Conservation (phyloP, 495 filamentous ascomycete genomes). For the Parachaetomium inaequale region DNA sequence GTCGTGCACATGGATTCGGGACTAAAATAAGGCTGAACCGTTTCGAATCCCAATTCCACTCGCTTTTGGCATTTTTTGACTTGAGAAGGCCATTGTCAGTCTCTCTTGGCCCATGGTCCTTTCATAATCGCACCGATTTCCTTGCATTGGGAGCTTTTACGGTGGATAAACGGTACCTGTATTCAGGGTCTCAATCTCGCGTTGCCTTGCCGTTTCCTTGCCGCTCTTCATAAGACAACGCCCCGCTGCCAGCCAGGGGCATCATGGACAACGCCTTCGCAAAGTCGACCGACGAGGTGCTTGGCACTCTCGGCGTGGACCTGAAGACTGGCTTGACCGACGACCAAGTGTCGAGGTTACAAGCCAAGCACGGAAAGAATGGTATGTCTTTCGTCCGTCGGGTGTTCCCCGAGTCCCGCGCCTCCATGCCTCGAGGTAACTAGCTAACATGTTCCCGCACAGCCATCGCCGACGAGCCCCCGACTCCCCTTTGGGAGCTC, state of each 20-base stretch:
- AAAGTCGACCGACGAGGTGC: slow-evolving; percentile 61
- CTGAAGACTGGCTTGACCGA: slow-evolving; percentile 65
- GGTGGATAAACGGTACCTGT: too few relatives aligned
- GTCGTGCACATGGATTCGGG: slow-evolving; percentile 27
- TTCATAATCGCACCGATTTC: slow-evolving; percentile 16
- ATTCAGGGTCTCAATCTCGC: slow-evolving; percentile 2
- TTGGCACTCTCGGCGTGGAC: slow-evolving; percentile 68
- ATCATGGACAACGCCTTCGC: slow-evolving; percentile 80
- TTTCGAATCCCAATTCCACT: slow-evolving; percentile 17
- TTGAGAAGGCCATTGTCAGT: neutral
- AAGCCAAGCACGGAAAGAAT: slow-evolving; percentile 76
- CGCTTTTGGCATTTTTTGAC: slow-evolving; percentile 17
- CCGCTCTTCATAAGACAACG: slow-evolving; percentile 9
- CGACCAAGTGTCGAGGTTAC: slow-evolving; percentile 59
- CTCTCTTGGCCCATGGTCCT: slow-evolving; percentile 21
- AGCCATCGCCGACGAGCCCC: slow-evolving; percentile 94
- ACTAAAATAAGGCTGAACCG: slow-evolving; percentile 23
- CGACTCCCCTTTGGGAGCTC: slow-evolving; percentile 95
- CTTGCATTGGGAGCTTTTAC: slow-evolving; percentile 18
- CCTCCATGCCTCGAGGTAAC: neutral
- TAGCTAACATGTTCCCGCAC: slow-evolving; percentile 18
- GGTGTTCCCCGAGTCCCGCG: neutral
- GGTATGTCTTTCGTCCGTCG: slow-evolving; percentile 51
- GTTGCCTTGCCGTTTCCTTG: slow-evolving; percentile 3
- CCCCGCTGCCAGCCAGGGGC: slow-evolving; percentile 18